phyloP scores from a whole-genome alignment of 2,329 filamentous ascomycete species.

The Orbilia javanica region DNA sequence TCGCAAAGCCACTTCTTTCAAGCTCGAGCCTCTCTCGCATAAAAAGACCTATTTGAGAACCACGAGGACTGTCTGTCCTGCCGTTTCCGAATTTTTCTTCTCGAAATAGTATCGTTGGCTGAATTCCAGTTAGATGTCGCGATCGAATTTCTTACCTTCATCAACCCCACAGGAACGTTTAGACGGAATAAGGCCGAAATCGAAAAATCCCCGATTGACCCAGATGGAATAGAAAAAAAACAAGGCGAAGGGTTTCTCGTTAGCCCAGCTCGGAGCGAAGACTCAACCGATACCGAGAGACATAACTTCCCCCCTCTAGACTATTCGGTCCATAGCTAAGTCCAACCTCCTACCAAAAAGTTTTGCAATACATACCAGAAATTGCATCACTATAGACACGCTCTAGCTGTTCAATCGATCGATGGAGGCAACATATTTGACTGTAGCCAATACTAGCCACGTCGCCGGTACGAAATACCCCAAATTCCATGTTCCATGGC shows the following conservation, averaged over 20 bases:
- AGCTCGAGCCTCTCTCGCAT: too few relatives aligned
- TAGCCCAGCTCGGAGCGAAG: not conserved
- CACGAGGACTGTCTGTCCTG: slow-evolving; percentile 3
- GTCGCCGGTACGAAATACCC: slow-evolving; percentile 2
- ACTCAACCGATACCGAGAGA: not conserved
- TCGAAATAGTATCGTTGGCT: not conserved
- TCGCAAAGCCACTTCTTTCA: too few relatives aligned
- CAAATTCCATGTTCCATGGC: not conserved
- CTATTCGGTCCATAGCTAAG: not conserved
- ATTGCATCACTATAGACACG: not conserved
- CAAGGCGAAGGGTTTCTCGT: not conserved
- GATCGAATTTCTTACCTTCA: too few relatives aligned
- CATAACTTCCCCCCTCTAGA: not conserved
- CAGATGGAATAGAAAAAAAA: too few relatives aligned
- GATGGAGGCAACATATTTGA: too few relatives aligned
- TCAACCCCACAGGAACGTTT: too few relatives aligned
- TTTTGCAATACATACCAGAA: not conserved
- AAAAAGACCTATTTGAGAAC: slow-evolving; percentile 32
- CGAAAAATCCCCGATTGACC: not conserved
- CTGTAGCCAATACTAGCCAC: not conserved
- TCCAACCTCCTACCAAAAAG: not conserved
- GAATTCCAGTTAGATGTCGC: not conserved
- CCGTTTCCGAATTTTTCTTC: not conserved
- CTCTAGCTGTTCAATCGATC: too few relatives aligned
- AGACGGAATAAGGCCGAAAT: not conserved